Base-by-base conservation (phyloP, 139 green algal species). In the Deuterostichococcus epilithicus region DNA sequence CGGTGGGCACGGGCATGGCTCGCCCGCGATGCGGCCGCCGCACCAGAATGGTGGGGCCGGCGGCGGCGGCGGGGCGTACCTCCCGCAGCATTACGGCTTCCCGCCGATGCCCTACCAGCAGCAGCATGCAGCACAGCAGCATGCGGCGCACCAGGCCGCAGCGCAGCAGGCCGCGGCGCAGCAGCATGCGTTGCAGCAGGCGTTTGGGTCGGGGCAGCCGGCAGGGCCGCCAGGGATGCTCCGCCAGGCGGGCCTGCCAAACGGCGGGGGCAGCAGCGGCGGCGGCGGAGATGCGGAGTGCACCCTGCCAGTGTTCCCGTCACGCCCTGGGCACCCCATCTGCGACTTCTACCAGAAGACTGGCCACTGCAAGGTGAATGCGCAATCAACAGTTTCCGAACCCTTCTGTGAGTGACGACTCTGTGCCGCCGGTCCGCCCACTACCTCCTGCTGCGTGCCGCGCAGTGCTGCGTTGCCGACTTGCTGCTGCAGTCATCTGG, bases 301-400 rank as follows among this genome's bases (percentile, higher is more conserved):
- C 26, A 45, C 28, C 15, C n/a, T 86, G 5, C 74, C 76, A 3
- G 63, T 78, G 6, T 93, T 96, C 67, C 91, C 93, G 1, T 73
- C 71, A 8, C 86, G 93, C 15, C 89, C 90, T 3, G 90, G 87
- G 22, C 79, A 87, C 66, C 80, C 87, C 5, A 26, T 83, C 2
- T 98, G 94, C 83, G 91, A 96, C 25, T 98, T 97, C 70, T 98
- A 87, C 86, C 23, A 83, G 35, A 97, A 95, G 74, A 97, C 92
- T 0, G 95, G 93, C 8, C 77, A 88, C 82, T 97, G 93, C 88
- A 76, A 76, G 35, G 68, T 73, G 52, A 28, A 63, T 63, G 52
- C 10, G 52, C 3, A 25, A 63, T 28, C 10, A 63, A 28, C 8
- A 28, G 18, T 5, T 63, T 3, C 52, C 26, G 18, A 63, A 63